phyloP scores from a whole-genome alignment of 1,284 basidiomycete genomes.

The Puccinia hordei region DNA sequence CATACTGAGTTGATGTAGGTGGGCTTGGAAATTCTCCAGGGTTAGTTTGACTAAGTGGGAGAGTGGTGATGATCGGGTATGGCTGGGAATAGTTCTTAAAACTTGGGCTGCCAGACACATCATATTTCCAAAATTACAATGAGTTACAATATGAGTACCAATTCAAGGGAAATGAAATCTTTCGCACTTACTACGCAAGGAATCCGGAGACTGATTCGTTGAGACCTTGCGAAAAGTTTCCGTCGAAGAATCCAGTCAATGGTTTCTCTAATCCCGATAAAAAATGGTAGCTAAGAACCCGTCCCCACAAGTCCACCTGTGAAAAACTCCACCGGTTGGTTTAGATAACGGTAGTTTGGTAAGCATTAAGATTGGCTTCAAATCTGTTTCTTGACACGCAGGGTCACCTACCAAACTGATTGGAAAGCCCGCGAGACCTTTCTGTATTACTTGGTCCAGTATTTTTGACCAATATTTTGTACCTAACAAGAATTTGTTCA shows the following conservation, averaged over 20 bases:
- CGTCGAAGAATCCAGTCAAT: slow-evolving; percentile 26
- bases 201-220: slow-evolving; percentile 47
- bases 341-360: neutral
- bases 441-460: slow-evolving; percentile 30
- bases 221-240: slow-evolving; percentile 26
- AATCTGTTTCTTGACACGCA: neutral
- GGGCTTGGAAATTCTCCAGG: slow-evolving; percentile 19
- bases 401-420: slow-evolving; percentile 19
- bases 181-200: slow-evolving; percentile 11
- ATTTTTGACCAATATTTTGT: slow-evolving; percentile 47
- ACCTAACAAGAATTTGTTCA: slow-evolving; percentile 21
- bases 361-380: neutral
- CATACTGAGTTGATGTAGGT: slow-evolving; percentile 29
- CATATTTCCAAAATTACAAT: neutral
- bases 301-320: slow-evolving; percentile 48
- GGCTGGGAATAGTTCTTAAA: slow-evolving; percentile 46
- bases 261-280: slow-evolving; percentile 27
- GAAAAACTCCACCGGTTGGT: neutral
- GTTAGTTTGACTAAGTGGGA: slow-evolving; percentile 21
- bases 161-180: neutral
- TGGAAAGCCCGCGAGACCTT: slow-evolving; percentile 36
- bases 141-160: too few relatives aligned
- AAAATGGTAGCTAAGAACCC: slow-evolving; percentile 49
- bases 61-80: slow-evolving; percentile 40
- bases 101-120: slow-evolving; percentile 23